These are phyloP conservation scores for Suillus spraguei DNA, from an alignment of 768 basidiomycete species.

Conservation along the genomic window DNA sequence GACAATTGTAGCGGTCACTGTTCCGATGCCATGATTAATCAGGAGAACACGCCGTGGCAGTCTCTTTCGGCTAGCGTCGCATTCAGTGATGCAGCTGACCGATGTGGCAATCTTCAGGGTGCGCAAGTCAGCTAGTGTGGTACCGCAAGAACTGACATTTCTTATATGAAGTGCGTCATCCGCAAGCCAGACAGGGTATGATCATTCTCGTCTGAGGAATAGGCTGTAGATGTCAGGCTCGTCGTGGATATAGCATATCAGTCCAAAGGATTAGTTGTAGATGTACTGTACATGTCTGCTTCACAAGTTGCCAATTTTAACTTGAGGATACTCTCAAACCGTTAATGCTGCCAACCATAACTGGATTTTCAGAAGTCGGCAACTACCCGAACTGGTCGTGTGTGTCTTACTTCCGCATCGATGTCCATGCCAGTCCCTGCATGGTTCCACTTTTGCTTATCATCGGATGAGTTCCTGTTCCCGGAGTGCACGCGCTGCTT, in stretches of 20 bases:
- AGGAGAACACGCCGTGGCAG: not conserved
- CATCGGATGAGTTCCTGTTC: slow-evolving; percentile 13
- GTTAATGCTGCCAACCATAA: not conserved
- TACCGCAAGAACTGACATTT: not conserved
- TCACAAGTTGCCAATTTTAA: not conserved
- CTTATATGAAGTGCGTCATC: not conserved
- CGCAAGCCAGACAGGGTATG: too few relatives aligned
- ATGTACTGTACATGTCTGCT: not conserved
- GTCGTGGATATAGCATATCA: not conserved
- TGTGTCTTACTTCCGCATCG: not conserved
- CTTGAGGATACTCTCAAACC: not conserved
- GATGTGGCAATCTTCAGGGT: not conserved
- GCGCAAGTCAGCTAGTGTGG: slow-evolving; percentile 5
- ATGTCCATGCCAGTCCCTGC: not conserved
- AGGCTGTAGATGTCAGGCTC: too few relatives aligned
- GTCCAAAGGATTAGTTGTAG: not conserved
- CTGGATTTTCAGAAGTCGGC: not conserved
- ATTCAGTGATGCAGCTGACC: too few relatives aligned
- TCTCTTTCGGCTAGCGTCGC: not conserved
- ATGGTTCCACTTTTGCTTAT: slow-evolving; percentile 6
- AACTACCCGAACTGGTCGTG: not conserved
- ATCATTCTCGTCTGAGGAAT: not conserved
- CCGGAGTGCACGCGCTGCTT: slow-evolving; percentile 24
- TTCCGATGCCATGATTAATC: slow-evolving; percentile 5
- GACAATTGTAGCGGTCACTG: slow-evolving; percentile 11